These are phyloP conservation scores for Phytophthora sansomeana DNA, from an alignment of 352 stramenopile species.

Conservation along the genomic window DNA sequence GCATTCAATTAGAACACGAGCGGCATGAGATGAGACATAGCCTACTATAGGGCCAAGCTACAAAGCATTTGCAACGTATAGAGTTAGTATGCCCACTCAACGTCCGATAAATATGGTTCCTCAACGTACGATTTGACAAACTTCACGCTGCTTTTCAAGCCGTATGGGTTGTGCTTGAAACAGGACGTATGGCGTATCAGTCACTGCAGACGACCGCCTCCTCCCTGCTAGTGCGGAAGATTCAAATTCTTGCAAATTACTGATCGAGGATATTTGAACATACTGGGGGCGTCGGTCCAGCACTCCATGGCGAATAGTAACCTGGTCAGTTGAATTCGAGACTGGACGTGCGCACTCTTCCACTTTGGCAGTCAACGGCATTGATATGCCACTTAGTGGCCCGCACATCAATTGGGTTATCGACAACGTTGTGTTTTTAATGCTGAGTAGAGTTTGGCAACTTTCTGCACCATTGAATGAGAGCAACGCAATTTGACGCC, in stretches of 20 bases:
- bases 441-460: conserved; percentile 29
- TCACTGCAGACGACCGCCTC: conserved; percentile 6
- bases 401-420: conserved; percentile 57
- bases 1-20: conserved; percentile 54
- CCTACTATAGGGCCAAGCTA: conserved; percentile 60
- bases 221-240: background rate
- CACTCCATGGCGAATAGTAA: conserved; percentile 12
- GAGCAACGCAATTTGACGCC: conserved; percentile 30
- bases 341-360: conserved; percentile 2
- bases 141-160: conserved; percentile 11
- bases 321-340: conserved; percentile 5
- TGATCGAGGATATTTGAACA: conserved; percentile 15
- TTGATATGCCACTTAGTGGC: conserved; percentile 19
- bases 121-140: conserved; percentile 28
- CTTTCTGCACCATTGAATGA: conserved; percentile 26
- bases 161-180: conserved; percentile 11
- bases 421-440: conserved; percentile 48
- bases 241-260: background rate
- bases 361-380: background rate
- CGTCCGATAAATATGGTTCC: background rate
- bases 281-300: conserved; percentile 16
- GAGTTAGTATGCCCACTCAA: background rate
- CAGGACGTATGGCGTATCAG: conserved; percentile 4
- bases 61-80: background rate
- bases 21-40: conserved; percentile 36